Base-by-base conservation (phyloP, 75 land plant species). In the Ceratopteris richardii region DNA sequence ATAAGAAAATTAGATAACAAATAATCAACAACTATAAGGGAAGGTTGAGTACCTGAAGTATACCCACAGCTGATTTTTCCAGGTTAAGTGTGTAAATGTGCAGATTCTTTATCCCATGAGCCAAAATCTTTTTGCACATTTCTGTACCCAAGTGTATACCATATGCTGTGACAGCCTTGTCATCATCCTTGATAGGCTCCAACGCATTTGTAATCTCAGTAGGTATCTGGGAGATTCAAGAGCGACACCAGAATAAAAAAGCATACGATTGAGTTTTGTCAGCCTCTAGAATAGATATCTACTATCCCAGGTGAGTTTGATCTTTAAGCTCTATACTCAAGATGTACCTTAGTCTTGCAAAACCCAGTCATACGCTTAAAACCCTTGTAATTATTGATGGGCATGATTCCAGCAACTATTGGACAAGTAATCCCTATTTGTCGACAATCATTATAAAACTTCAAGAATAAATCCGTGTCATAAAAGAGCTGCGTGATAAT, bases 321-420 rank as follows among this genome's bases (percentile, higher is more conserved):
- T n/a, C n/a, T n/a, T n/a, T n/a, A n/a, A n/a, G n/a, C n/a, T n/a
- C n/a, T n/a, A n/a, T 17, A 46, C 21, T 17, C n/a, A 4, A 24
- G 31, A 14, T 14, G 1, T 72, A 88, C 97, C 86, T 80, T 93
- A 27, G 95, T 93, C 75, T 89, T 93, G 72, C 98, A 93, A 66
- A 93, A 85, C 18, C 90, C 86, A 58, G 95, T 83, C 98, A 93
- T 93, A 24, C 98, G 80, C 26, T 80, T 5, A 63, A 93, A 93
- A 26, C 98, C 95, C 63, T 83, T 85, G 68, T 88, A 93, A 61
- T 85, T 93, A 50, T 88, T 83, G 40, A 93, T 88, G 42, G 98
- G 98, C 98, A 93, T 93, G 36, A 93, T 93, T 0, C 98, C 98
- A 17, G 98, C 96, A 12, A 93, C 82, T 76, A 93, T 85, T 2